Conservation (phyloP, 2,329 filamentous ascomycete genomes). For the Rachicladosporium sp. region DNA sequence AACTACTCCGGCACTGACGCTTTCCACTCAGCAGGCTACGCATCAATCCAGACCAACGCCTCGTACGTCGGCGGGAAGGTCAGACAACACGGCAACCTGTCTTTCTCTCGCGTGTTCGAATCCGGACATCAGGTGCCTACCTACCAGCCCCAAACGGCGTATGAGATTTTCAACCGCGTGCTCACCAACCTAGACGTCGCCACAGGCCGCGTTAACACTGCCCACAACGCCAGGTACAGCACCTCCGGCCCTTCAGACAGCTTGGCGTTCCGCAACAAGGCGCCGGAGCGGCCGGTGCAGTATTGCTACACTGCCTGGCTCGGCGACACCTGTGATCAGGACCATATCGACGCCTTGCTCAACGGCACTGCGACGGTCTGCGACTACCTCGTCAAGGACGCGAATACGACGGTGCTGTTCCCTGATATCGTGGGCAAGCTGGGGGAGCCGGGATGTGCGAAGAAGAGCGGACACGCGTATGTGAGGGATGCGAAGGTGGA, state of each 20-base stretch:
- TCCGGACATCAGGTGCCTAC: slow-evolving; percentile 35
- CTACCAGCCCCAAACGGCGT: slow-evolving; percentile 28
- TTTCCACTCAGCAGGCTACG: slow-evolving; percentile 41
- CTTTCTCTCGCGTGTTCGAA: slow-evolving; percentile 36
- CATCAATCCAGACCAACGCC: slow-evolving; percentile 15
- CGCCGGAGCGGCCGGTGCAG: slow-evolving; percentile 6
- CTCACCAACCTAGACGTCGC: slow-evolving; percentile 24
- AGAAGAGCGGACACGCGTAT: too few species aligned
- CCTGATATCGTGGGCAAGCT: slow-evolving; percentile 5
- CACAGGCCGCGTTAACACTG: slow-evolving; percentile 18
- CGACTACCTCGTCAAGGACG: slow-evolving; percentile 10
- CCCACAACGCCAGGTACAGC: background rate
- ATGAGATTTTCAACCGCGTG: slow-evolving; percentile 25
- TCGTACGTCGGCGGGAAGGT: slow-evolving; percentile 16
- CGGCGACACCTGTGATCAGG: slow-evolving; percentile 9
- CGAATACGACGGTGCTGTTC: slow-evolving; percentile 11
- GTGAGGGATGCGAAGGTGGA: too few species aligned
- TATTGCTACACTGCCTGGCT: slow-evolving; percentile 10
- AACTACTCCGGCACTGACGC: slow-evolving; percentile 29
- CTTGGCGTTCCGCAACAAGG: slow-evolving; percentile 6
- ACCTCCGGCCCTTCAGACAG: slow-evolving; percentile 6
- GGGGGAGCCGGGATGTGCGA: background rate
- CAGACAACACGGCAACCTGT: slow-evolving; percentile 28
- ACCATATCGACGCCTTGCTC: slow-evolving; percentile 8
- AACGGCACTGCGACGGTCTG: slow-evolving; percentile 9